phyloP scores from a whole-genome alignment of 176 grass and related monocot species.

The Hordeum vulgare region MorexV3_pseudomolecules_assembly NC_058524.1:610064-610563 shows the following conservation, averaged over 20 bases:
- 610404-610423: neutral
- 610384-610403: neutral
- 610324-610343: neutral
- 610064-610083: slow-evolving; percentile 13
- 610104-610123: neutral
- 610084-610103: slow-evolving; percentile 28
- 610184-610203: slow-evolving; percentile 10
- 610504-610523: neutral
- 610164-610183: neutral
- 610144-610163: slow-evolving; percentile 6
- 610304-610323: neutral
- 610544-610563: slow-evolving; percentile 36
- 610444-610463: neutral
- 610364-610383: neutral
- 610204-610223: neutral
- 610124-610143: slow-evolving; percentile 39
- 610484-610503: neutral
- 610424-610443: neutral
- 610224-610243: neutral
- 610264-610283: slow-evolving; percentile 1
- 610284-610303: neutral
- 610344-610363: neutral
- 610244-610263: neutral
- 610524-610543: neutral
- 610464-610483: neutral